Base-by-base conservation (phyloP, 169 alveolate species). In the Plasmodium gallinaceum region DNA sequence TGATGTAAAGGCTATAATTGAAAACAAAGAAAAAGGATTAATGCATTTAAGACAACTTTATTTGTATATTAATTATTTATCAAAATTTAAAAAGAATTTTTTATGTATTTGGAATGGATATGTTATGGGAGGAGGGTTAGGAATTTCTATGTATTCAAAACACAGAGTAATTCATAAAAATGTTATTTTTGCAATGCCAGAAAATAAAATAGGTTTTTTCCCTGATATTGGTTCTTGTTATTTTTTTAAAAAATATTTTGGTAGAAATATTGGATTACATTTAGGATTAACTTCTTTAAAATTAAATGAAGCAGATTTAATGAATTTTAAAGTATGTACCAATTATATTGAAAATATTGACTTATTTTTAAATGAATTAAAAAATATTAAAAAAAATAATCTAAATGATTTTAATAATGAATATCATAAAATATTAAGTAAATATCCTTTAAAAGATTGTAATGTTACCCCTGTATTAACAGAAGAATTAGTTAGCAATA, bases 61-160 rank as follows among this genome's bases (percentile, higher is more conserved):
- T 69, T 58, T 64, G 89, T 78, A 78, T 45, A 78, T 78, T 65
- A 51, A 78, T 57, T 78, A 48, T 46, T n/a, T 78, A 22, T 62
- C 78, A 7, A 64, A 62, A 64, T 64, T 78, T 60, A 78, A 78
- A 64, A 78, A 78, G 64, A 60, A 54, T 57, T 39, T 78, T 6
- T 52, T 78, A 58, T 78, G 89, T 58, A 78, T 78, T 46, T 78
- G 89, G 89, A 78, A 78, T 78, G 89, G 89, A 6, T 64, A 45
- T 58, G 70, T 68, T 78, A 78, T 78, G 89, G 89, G 89, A 26
- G 89, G 89, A 4, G 89, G 89, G 20, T n/a, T 78, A 65, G 89
- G 89, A 22, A 78, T 78, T 46, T 78, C 89, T 37, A 78, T 78
- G 66, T 78, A 78, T 65, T 54, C 89, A 48, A 64, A 78, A 48